A percentile compares a stretch with the other conserved stretches of the same genome.
phyloP scores from a whole-genome alignment of 495 filamentous ascomycete species.

The Aspergillus bridgeri region DNA sequence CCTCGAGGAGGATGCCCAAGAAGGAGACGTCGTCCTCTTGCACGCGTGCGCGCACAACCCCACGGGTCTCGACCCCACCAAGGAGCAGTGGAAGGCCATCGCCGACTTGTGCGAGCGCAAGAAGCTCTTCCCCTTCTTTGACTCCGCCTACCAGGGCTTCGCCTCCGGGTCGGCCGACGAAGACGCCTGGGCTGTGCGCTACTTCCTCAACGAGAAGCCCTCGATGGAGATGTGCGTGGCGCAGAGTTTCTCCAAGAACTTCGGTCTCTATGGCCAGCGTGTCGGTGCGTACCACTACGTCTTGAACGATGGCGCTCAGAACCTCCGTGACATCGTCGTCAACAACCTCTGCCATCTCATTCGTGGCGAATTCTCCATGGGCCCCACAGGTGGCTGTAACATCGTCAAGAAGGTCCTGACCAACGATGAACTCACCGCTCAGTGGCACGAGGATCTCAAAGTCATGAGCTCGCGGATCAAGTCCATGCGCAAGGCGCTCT shows the following conservation, averaged over 20 bases:
- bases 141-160: slow-evolving; percentile 57
- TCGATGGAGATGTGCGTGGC: slow-evolving; percentile 49
- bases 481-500: slow-evolving; percentile 44
- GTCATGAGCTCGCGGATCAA: slow-evolving; percentile 52
- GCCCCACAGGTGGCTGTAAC: slow-evolving; percentile 45
- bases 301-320: slow-evolving; percentile 26
- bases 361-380: slow-evolving; percentile 49
- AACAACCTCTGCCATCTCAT: slow-evolving; percentile 45
- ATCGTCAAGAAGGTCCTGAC: slow-evolving; percentile 50
- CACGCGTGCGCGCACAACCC: slow-evolving; percentile 57
- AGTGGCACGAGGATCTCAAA: slow-evolving; percentile 49
- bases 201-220: slow-evolving; percentile 50
- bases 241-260: slow-evolving; percentile 55
- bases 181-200: slow-evolving; percentile 53
- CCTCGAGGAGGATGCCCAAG: slow-evolving; percentile 38
- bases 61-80: slow-evolving; percentile 50
- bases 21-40: slow-evolving; percentile 45
- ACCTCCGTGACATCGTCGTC: slow-evolving; percentile 37
- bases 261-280: slow-evolving; percentile 54
- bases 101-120: slow-evolving; percentile 48
- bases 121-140: slow-evolving; percentile 53
- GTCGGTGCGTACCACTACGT: slow-evolving; percentile 50
- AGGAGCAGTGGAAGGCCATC: slow-evolving; percentile 54
- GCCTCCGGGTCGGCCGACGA: slow-evolving; percentile 50
- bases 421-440: slow-evolving; percentile 32